Evolutionary conservation across 768 basidiomycete genomes (phyloP).

Genomic region (Fibroporia radiculosa): DNA sequence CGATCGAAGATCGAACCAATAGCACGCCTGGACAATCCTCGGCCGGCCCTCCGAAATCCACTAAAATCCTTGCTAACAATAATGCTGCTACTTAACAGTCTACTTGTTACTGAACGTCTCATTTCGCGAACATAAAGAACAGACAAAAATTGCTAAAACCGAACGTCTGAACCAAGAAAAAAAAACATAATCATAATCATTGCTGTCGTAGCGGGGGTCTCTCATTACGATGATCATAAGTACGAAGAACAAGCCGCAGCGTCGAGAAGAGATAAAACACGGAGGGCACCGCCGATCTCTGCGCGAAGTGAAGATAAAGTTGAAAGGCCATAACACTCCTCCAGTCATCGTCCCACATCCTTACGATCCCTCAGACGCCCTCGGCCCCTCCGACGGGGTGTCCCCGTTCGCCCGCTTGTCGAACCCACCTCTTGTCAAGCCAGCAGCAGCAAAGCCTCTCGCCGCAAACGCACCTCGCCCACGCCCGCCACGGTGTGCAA

Average conservation of each 20-base stretch:
- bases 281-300: not conserved
- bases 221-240: constrained; percentile 6
- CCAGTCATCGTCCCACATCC: not conserved
- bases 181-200: too few species aligned
- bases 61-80: too few species aligned
- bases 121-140: too few species aligned
- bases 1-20: too few species aligned
- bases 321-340: not conserved
- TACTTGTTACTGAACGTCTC: too few species aligned
- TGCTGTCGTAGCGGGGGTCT: too few species aligned
- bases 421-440: constrained; percentile 37
- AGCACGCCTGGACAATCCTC: too few species aligned
- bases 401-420: constrained; percentile 22
- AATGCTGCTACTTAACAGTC: too few species aligned
- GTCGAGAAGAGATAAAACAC: not conserved
- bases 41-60: too few species aligned
- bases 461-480: constrained; percentile 52
- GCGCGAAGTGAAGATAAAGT: not conserved
- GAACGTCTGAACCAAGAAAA: too few species aligned
- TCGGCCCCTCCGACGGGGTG: constrained; percentile 11
- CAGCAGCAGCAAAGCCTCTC: constrained; percentile 62
- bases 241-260: not conserved
- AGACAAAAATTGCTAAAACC: too few species aligned
- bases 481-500: constrained; percentile 47
- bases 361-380: constrained; percentile 10